Evolutionary conservation across 345 rosid species (phyloP), one percentile per base, ranked within the genome.

Genomic region (Ricinus communis): DNA sequence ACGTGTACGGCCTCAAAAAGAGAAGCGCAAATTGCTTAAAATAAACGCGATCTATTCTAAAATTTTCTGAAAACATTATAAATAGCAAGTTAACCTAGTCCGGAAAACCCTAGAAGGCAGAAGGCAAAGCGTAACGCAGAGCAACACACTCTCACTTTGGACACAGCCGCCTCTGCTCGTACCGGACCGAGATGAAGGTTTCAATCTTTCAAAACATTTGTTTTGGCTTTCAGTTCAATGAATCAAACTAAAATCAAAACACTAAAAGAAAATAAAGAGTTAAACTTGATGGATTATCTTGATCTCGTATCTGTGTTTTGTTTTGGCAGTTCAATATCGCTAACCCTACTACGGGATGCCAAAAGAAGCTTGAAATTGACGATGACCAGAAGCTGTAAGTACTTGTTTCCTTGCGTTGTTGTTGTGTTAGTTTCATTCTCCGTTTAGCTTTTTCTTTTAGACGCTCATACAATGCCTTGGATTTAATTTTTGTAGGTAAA

Each of bases 291-390:
- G 36, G 19, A 36, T 47, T 43, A 5, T 11, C 1, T 6, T 41
- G 28, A 55, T 65, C 47, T 55, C 24, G 36, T 24, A 31, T 53
- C 36, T 63, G 40, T 21, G 41, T 38, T 33, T 70, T 3, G 3
- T 18, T 40, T 50, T 13, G 8, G 43, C 53, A 73, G 77, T 73
- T 73, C 67, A 73, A 73, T 46, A 73, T 73, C 49, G 71, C 77
- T 10, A 66, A 66, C 69, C 77, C 77, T 28, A 66, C 71, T 2
- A 66, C 62, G 66, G 77, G 77, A 58, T 73, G 77, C 77, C 77
- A 66, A 21, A 73, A 73, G 71, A 73, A 73, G 77, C 77, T 73
- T 12, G 77, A 73, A 66, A 73, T 73, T 52, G 77, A 73, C 62
- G 77, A 73, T 66, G 67, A 73, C 61, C 77, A 73, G 60, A 66